Percentiles rank a stretch among this genome's conserved stretches.
These are phyloP conservation scores for Sanghuangporus sanghuang DNA, from an alignment of 1,284 basidiomycete species.

Conservation along the genomic window DNA sequence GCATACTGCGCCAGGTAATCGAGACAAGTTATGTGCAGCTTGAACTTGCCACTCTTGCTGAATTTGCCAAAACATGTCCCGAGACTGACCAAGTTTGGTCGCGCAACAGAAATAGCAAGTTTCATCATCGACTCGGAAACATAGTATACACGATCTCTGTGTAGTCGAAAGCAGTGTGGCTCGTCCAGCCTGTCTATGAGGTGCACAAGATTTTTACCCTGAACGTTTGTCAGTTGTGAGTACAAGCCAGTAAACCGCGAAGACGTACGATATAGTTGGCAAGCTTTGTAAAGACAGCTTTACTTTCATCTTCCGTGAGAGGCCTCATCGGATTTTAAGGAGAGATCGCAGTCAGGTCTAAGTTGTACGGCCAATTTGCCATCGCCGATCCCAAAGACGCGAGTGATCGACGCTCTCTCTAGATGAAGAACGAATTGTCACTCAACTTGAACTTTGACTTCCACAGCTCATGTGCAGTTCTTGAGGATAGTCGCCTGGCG, in stretches of 20 bases:
- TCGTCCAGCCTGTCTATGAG: slow-evolving; percentile 84
- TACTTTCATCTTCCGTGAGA: slow-evolving; percentile 82
- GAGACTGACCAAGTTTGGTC: slow-evolving; percentile 88
- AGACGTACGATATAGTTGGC: slow-evolving; percentile 78
- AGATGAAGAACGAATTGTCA: no score
- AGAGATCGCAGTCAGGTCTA: not conserved
- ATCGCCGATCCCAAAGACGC: not conserved
- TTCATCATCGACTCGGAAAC: slow-evolving; percentile 92
- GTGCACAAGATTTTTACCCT: slow-evolving; percentile 90
- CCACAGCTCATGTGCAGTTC: not conserved
- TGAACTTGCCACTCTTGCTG: slow-evolving; percentile 96
- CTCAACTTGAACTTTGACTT: not conserved
- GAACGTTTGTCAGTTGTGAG: slow-evolving; percentile 3
- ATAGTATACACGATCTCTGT: slow-evolving; percentile 91
- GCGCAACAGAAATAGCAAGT: slow-evolving; percentile 86
- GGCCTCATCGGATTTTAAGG: slow-evolving; percentile 55
- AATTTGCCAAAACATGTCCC: slow-evolving; percentile 99
- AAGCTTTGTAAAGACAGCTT: slow-evolving; percentile 84
- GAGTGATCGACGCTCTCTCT: not conserved
- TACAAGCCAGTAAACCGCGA: not conserved
- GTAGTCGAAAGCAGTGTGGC: slow-evolving; percentile 86
- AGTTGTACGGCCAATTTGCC: not conserved
- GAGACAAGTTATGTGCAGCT: slow-evolving; percentile 90
- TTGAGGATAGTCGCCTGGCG: not conserved
- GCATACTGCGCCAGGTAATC: slow-evolving; percentile 96